Conservation (phyloP, 1,139 yeast genomes). For the Lodderomyces theae region DNA sequence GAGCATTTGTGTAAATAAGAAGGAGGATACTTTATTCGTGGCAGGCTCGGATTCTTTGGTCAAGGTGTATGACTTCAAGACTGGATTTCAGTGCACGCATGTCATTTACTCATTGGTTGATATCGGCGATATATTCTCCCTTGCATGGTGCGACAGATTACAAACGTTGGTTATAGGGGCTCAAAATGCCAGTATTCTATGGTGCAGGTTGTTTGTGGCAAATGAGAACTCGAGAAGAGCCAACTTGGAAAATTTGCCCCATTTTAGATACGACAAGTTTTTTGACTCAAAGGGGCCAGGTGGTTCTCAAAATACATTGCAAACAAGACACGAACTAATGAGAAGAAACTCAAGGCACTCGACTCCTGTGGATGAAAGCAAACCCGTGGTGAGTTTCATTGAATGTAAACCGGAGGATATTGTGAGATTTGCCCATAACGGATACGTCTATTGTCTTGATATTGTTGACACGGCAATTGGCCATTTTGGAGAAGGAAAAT, state of each 20-base stretch:
- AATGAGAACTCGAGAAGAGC: conserved; percentile 10
- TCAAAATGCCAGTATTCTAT: conserved; percentile 85
- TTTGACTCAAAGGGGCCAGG: conserved; percentile 91
- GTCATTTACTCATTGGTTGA: conserved; percentile 82
- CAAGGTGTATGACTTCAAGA: conserved; percentile 69
- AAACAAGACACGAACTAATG: conserved; percentile 29
- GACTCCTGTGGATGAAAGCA: conserved; percentile 5
- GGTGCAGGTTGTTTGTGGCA: conserved; percentile 45
- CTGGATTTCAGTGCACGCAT: conserved; percentile 40
- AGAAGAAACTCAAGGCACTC: conserved; percentile 17
- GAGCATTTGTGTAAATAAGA: conserved; percentile 57
- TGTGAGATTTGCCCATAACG: conserved; percentile 83
- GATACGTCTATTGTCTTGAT: conserved; percentile 77
- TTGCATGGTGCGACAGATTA: conserved; percentile 62
- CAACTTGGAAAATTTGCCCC: conserved; percentile 56
- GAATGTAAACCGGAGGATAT: conserved; percentile 69
- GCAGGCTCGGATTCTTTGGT: conserved; percentile 91
- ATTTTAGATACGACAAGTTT: conserved; percentile 77
- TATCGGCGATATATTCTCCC: conserved; percentile 89
- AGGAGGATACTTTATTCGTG: conserved; percentile 66
- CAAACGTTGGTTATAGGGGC: conserved; percentile 80
- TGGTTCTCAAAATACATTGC: conserved; percentile 46
- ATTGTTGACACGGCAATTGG: conserved; percentile 22
- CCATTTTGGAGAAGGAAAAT: conserved; percentile 11
- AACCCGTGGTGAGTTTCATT: conserved; percentile 32